Percentiles rank a stretch among this genome's conserved stretches.
These are phyloP conservation scores for Leccinellum rugosiceps DNA, from an alignment of 768 basidiomycete species.

Conservation along the genomic window DNA sequence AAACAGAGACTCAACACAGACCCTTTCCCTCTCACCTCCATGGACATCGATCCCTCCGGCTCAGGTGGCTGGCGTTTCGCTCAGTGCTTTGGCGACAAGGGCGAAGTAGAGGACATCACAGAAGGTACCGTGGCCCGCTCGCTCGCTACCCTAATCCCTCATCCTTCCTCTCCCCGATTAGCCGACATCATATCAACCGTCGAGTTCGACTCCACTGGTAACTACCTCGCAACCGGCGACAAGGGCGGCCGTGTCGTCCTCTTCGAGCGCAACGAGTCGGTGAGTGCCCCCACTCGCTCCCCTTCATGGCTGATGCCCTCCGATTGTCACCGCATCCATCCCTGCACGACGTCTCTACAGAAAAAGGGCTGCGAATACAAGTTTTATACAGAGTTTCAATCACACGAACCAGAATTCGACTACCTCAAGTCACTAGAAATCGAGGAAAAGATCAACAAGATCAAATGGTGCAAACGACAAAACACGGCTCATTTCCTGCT, in stretches of 20 bases:
- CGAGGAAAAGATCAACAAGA: slow-evolving; percentile 99
- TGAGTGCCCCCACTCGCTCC: slow-evolving; percentile 37
- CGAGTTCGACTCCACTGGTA: slow-evolving; percentile 99
- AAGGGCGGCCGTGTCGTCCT: slow-evolving; percentile 98
- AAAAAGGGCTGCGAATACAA: slow-evolving; percentile 99
- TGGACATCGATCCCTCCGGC: slow-evolving; percentile 83
- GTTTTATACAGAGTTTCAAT: slow-evolving; percentile 99
- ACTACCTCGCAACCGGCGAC: slow-evolving; percentile 99
- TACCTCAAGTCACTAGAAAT: slow-evolving; percentile 99
- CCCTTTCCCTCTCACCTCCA: slow-evolving; percentile 28
- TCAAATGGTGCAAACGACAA: slow-evolving; percentile 99
- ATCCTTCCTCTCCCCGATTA: slow-evolving; percentile 35
- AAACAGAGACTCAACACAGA: slow-evolving; percentile 8
- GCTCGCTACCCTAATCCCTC: slow-evolving; percentile 9
- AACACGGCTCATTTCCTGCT: slow-evolving; percentile 96
- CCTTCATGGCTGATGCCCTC: slow-evolving; percentile 31
- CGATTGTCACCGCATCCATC: slow-evolving; percentile 23
- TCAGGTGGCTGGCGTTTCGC: slow-evolving; percentile 97
- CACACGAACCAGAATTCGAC: slow-evolving; percentile 99
- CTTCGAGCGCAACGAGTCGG: slow-evolving; percentile 97
- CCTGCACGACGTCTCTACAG: slow-evolving; percentile 38
- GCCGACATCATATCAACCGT: slow-evolving; percentile 99
- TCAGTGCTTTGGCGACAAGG: slow-evolving; percentile 99
- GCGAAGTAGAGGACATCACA: slow-evolving; percentile 98
- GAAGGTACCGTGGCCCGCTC: slow-evolving; percentile 62